Evolutionary conservation across 257 asterid species (phyloP).

Genomic region (Datura wrightii): DNA sequence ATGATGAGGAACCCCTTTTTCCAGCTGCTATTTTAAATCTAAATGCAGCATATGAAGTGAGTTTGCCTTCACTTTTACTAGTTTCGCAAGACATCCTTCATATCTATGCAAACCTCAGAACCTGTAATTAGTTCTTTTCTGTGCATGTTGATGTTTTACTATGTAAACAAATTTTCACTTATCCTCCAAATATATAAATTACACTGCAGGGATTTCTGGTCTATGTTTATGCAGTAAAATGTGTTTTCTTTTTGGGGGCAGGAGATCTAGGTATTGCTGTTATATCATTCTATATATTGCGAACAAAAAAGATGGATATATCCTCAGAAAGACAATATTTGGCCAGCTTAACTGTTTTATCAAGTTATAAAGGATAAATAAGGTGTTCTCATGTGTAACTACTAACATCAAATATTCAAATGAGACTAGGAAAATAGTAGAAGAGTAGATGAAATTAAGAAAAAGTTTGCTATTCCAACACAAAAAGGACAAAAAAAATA

Average conservation of each 20-base stretch:
- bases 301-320: background rate
- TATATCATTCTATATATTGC: background rate
- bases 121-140: background rate
- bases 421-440: background rate
- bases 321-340: background rate
- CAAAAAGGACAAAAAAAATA: background rate
- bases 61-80: conserved; percentile 36
- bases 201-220: background rate
- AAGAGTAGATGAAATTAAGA: background rate
- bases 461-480: background rate
- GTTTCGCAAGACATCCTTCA: background rate
- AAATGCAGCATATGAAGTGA: conserved; percentile 69
- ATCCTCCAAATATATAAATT: background rate
- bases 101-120: conserved; percentile 7
- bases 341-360: conserved; percentile 1
- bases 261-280: background rate
- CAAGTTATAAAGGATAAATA: background rate
- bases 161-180: background rate
- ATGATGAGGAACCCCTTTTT: conserved; percentile 89
- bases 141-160: background rate
- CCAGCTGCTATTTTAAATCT: conserved; percentile 66
- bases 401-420: background rate
- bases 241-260: too few relatives aligned
- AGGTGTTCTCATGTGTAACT: background rate
- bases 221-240: background rate